A percentile compares a stretch with the other conserved stretches of the same genome.
phyloP scores from a whole-genome alignment of 1,284 basidiomycete genomes.

The Pterulicium gracile region DNA sequence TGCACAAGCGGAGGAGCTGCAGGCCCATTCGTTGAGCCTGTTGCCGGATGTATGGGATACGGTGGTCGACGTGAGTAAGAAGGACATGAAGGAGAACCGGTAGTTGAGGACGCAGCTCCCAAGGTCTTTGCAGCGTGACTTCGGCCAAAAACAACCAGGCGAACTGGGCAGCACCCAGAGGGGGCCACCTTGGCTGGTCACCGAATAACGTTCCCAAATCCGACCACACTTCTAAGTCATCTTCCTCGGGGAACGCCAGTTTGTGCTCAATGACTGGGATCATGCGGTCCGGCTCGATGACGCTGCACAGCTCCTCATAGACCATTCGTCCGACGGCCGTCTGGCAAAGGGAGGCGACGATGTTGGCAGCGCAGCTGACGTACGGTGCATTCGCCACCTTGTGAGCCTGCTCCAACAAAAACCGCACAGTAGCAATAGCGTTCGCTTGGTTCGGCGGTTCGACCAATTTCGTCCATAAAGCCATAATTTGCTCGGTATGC shows the following conservation, averaged over 20 bases:
- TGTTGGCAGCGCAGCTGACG: constrained; percentile 70
- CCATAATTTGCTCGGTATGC: constrained; percentile 77
- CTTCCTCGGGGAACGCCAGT: constrained; percentile 52
- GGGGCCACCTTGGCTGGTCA: constrained; percentile 52
- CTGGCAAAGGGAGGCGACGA: constrained; percentile 79
- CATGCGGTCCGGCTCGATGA: constrained; percentile 83
- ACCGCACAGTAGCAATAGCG: constrained; percentile 73
- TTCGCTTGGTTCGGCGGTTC: constrained; percentile 63
- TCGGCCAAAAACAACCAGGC: constrained; percentile 83
- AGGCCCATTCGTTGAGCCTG: constrained; percentile 70
- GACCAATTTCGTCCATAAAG: constrained; percentile 72
- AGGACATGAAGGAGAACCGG: constrained; percentile 74
- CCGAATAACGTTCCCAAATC: constrained; percentile 66
- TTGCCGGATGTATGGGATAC: constrained; percentile 56
- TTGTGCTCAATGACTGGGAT: constrained; percentile 66
- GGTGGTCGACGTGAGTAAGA: constrained; percentile 79
- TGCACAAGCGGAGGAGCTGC: constrained; percentile 72
- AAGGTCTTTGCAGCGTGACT: constrained; percentile 68
- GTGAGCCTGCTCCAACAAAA: constrained; percentile 81
- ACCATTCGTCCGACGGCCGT: constrained; percentile 66
- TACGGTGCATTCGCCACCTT: constrained; percentile 76
- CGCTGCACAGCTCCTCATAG: constrained; percentile 75
- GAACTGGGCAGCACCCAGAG: constrained; percentile 76
- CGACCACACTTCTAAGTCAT: constrained; percentile 66
- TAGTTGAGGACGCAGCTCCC: constrained; percentile 63